Conservation (phyloP, 495 filamentous ascomycete species). For the Lophiostoma macrostomum region DNA sequence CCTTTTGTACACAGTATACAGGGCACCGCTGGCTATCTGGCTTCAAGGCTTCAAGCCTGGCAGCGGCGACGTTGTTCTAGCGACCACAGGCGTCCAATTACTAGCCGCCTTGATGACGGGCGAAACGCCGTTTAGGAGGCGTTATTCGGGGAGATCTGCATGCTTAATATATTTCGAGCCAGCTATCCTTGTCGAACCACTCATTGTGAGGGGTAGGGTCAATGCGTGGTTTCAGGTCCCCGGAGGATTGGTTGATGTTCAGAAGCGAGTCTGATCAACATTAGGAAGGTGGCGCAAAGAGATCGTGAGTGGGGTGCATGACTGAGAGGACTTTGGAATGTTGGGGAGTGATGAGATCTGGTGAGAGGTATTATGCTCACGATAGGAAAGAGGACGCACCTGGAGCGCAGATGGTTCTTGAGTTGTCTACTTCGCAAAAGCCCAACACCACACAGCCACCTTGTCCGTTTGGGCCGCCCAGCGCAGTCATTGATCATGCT, state of each 20-base stretch:
- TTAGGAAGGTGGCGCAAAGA: slow-evolving; percentile 13
- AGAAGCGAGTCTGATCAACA: neutral
- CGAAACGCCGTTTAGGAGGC: neutral
- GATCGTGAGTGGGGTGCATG: neutral
- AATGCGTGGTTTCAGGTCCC: slow-evolving; percentile 8
- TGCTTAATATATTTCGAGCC: slow-evolving; percentile 1
- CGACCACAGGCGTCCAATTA: too few species aligned
- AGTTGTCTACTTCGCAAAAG: too few species aligned
- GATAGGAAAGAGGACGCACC: too few species aligned
- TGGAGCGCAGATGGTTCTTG: too few species aligned
- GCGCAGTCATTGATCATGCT: too few species aligned
- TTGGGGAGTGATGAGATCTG: neutral
- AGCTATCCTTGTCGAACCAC: too few species aligned
- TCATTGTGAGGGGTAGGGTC: neutral
- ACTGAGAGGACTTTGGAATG: neutral
- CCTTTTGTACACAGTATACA: slow-evolving; percentile 11
- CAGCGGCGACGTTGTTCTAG: too few species aligned
- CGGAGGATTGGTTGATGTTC: slow-evolving; percentile 7
- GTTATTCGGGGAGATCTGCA: neutral
- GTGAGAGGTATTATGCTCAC: neutral
- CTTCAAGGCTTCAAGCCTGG: too few species aligned
- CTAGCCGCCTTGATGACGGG: neutral
- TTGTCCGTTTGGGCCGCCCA: neutral
- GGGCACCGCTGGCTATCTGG: too few species aligned
- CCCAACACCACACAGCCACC: too few species aligned